phyloP scores from a whole-genome alignment of 345 rosid genomes.

The Litchi chinensis region DNA sequence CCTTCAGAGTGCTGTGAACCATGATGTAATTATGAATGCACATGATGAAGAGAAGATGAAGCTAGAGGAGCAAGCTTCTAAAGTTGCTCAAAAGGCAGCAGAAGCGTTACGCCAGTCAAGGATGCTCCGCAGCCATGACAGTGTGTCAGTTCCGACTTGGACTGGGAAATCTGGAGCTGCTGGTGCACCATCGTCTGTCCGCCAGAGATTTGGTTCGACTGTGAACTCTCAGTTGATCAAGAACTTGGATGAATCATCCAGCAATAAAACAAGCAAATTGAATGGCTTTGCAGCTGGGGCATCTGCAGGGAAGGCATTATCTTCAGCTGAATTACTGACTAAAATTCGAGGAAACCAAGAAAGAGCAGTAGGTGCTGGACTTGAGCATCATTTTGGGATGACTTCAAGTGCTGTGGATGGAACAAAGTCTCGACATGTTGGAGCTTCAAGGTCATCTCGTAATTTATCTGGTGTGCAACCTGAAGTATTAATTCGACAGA shows the following conservation, averaged over 20 bases:
- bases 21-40: constrained; percentile 79
- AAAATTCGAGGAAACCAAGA: constrained; percentile 79
- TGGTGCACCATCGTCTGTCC: constrained; percentile 78
- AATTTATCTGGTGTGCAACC: constrained; percentile 53
- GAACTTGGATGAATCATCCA: constrained; percentile 41
- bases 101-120: constrained; percentile 90
- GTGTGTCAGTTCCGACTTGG: constrained; percentile 90
- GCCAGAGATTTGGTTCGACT: constrained; percentile 76
- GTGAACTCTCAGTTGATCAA: constrained; percentile 53
- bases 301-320: constrained; percentile 77
- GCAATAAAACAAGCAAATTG: constrained; percentile 31
- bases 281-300: constrained; percentile 72
- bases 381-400: constrained; percentile 41
- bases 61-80: constrained; percentile 90
- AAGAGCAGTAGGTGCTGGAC: constrained; percentile 67
- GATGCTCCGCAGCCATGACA: constrained; percentile 80
- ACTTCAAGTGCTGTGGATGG: constrained; percentile 41
- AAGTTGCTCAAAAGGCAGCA: constrained; percentile 92
- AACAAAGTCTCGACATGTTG: constrained; percentile 22
- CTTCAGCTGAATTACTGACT: constrained; percentile 81
- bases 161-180: constrained; percentile 92
- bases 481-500: constrained; percentile 72
- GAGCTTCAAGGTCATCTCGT: constrained; percentile 41
- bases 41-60: constrained; percentile 75
- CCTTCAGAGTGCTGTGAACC: constrained; percentile 85